These are phyloP conservation scores for Cystobasidium slooffiae DNA, from an alignment of 1,284 basidiomycete genomes.

Conservation along the genomic window DNA sequence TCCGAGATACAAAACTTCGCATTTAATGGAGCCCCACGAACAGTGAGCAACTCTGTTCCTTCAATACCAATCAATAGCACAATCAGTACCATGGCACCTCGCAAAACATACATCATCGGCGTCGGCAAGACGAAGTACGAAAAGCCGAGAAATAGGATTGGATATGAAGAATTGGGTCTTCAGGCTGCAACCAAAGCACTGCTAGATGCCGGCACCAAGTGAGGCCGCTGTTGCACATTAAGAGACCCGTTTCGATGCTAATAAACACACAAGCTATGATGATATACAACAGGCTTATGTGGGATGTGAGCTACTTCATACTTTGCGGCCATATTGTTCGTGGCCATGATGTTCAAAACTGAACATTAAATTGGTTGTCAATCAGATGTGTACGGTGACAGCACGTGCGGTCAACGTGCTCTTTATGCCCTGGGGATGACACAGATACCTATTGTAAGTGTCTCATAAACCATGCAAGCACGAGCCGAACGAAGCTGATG, in stretches of 20 bases:
- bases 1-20: neutral
- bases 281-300: conserved; percentile 73
- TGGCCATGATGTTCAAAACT: neutral
- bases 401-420: conserved; percentile 78
- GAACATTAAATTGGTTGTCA: neutral
- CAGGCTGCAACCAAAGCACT: conserved; percentile 83
- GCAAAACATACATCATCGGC: conserved; percentile 63
- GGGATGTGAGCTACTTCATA: conserved; percentile 60
- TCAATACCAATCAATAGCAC: no score
- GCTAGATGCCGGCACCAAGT: conserved; percentile 74
- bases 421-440: conserved; percentile 86
- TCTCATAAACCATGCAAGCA: conserved; percentile 65
- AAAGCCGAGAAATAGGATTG: conserved; percentile 68
- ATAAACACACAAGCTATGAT: conserved; percentile 66
- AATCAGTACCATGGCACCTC: conserved; percentile 3
- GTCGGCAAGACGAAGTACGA: conserved; percentile 79
- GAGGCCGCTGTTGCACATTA: neutral
- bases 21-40: neutral
- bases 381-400: conserved; percentile 60
- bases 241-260: neutral
- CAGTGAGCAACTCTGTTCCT: neutral
- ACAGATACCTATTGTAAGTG: conserved; percentile 80
- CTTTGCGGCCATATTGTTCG: neutral
- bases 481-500: neutral
- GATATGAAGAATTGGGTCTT: conserved; percentile 60